phyloP scores from a whole-genome alignment of 305 asterid genomes.

The Fraxinus ornus region DNA sequence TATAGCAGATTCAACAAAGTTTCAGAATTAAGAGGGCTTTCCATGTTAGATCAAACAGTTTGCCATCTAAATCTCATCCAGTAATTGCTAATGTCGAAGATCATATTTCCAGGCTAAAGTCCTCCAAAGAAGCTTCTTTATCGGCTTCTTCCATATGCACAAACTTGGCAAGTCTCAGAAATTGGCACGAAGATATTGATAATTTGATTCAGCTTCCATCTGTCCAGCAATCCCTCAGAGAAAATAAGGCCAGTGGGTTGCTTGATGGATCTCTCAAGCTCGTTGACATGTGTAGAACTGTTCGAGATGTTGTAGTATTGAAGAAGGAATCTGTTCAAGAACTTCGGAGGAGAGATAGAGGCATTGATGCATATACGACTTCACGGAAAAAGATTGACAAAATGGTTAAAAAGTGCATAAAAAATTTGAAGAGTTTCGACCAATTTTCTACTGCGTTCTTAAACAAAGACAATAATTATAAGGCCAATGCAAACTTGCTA shows the following conservation, averaged over 20 bases:
- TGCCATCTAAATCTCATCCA: conserved; percentile 40
- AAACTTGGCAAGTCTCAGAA: conserved; percentile 29
- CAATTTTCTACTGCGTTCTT: background rate
- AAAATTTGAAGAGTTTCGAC: conserved; percentile 25
- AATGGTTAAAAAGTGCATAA: conserved; percentile 29
- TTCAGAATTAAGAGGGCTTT: conserved; percentile 23
- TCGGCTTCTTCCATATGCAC: conserved; percentile 21
- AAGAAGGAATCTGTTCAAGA: conserved; percentile 35
- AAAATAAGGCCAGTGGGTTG: conserved; percentile 15
- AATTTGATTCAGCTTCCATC: conserved; percentile 30
- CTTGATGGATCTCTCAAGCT: conserved; percentile 33
- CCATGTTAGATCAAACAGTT: conserved; percentile 38
- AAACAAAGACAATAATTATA: conserved; percentile 15
- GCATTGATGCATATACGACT: conserved; percentile 18
- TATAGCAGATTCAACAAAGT: background rate
- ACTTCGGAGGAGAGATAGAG: conserved; percentile 26
- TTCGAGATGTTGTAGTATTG: conserved; percentile 13
- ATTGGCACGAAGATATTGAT: conserved; percentile 31
- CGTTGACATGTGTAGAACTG: conserved; percentile 25
- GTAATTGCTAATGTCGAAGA: conserved; percentile 15
- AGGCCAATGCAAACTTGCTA: conserved; percentile 12
- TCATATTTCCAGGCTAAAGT: conserved; percentile 18
- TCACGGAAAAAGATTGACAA: conserved; percentile 30
- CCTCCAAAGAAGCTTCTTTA: conserved; percentile 23
- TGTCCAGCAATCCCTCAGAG: conserved; percentile 24